These are phyloP conservation scores for Petunia secreta DNA, from an alignment of 257 asterid genomes.

Conservation along the genomic window DNA sequence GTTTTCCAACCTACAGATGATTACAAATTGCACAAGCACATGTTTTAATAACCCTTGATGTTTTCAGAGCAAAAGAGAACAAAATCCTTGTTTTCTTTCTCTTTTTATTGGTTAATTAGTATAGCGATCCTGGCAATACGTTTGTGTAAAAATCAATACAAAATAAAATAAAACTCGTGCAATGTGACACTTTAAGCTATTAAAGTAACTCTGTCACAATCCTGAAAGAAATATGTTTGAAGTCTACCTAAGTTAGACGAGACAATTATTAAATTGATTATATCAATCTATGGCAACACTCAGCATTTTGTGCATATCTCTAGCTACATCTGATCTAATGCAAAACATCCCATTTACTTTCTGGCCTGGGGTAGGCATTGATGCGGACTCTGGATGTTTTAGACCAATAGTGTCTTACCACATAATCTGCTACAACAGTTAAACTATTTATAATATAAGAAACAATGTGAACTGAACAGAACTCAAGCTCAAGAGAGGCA, in stretches of 20 bases:
- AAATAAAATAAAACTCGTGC: neutral
- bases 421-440: neutral
- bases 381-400: neutral
- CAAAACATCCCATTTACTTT: neutral
- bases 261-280: neutral
- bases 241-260: conserved; percentile 1
- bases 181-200: conserved; percentile 14
- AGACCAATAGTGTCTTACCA: neutral
- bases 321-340: conserved; percentile 11
- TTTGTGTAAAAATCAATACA: neutral
- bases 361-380: neutral
- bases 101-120: neutral
- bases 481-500: conserved; percentile 33
- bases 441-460: neutral
- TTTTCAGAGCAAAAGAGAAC: neutral
- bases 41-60: neutral
- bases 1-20: neutral
- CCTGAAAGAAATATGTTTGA: neutral
- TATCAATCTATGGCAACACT: neutral
- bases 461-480: neutral
- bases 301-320: neutral
- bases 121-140: neutral
- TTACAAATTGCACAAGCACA: neutral
- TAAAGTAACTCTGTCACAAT: conserved; percentile 1
- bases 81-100: neutral